A percentile compares a stretch with the other conserved stretches of the same genome.
Evolutionary conservation across 2,329 filamentous ascomycete genomes (phyloP).

Genomic region (Paecilomyces variotii): DNA sequence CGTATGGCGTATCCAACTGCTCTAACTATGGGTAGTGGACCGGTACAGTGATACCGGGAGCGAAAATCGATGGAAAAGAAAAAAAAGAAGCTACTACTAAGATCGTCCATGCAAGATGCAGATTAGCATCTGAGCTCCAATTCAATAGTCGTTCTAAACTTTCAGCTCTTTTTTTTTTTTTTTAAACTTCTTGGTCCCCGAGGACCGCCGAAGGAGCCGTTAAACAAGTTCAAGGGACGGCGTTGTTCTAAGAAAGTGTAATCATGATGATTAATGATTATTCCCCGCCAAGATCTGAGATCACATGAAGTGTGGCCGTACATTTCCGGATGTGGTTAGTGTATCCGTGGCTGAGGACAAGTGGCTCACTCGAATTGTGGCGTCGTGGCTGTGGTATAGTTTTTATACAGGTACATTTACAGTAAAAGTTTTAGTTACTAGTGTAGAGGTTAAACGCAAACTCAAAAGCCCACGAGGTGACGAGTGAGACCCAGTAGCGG

Average conservation of each 20-base stretch:
- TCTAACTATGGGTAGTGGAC: no score
- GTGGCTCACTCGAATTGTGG: neutral
- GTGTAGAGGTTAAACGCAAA: neutral
- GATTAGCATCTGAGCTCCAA: neutral
- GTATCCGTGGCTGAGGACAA: neutral
- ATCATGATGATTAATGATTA: neutral
- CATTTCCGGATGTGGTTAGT: neutral
- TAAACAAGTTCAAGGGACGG: no score
- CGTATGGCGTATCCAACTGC: no score
- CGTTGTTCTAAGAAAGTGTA: no score
- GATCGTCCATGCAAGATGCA: neutral
- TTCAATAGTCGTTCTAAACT: neutral
- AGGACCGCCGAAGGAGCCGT: neutral
- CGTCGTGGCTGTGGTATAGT: neutral
- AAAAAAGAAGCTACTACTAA: neutral
- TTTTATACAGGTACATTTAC: no score
- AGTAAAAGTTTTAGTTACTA: neutral
- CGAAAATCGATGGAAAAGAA: neutral
- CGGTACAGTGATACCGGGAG: no score
- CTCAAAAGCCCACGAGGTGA: neutral
- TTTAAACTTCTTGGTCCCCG: neutral
- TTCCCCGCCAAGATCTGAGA: neutral
- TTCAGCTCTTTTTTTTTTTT: no score
- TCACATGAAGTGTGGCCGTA: neutral
- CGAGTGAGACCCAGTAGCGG: neutral